Percentiles rank a stretch among this genome's conserved stretches.
phyloP scores from a whole-genome alignment of 2,329 filamentous ascomycete species.

The Juglanconis oblonga region DNA sequence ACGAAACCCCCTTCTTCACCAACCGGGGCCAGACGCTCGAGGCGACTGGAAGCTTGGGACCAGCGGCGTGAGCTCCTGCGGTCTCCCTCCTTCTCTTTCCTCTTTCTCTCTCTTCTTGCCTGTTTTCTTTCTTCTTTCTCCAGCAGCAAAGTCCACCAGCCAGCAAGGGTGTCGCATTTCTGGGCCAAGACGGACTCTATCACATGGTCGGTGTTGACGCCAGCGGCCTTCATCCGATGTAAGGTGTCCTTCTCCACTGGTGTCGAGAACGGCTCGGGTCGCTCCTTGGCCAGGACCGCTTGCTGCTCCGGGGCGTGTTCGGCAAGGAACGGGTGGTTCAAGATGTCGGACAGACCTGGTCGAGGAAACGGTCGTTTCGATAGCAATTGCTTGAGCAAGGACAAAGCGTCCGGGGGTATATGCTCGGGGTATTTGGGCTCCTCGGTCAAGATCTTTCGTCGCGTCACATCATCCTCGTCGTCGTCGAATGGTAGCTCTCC shows the following conservation, averaged over 20 bases:
- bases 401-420: conserved; percentile 72
- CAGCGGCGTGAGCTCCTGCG: conserved; percentile 75
- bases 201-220: conserved; percentile 89
- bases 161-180: conserved; percentile 83
- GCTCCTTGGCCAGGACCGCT: conserved; percentile 79
- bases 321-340: conserved; percentile 81
- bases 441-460: conserved; percentile 77
- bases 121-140: conserved; percentile 95
- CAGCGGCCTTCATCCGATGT: conserved; percentile 87
- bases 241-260: conserved; percentile 85
- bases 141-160: conserved; percentile 93
- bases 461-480: conserved; percentile 85
- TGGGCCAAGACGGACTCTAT: conserved; percentile 92
- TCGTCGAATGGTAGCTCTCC: conserved; percentile 94
- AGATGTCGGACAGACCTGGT: conserved; percentile 78
- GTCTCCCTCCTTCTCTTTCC: conserved; percentile 80
- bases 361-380: conserved; percentile 86
- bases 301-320: conserved; percentile 88
- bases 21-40: conserved; percentile 78
- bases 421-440: conserved; percentile 84
- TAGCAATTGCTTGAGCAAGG: conserved; percentile 74
- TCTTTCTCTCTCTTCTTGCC: conserved; percentile 70
- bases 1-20: conserved; percentile 67
- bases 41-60: conserved; percentile 83
- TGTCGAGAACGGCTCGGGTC: conserved; percentile 79